These are phyloP conservation scores for Thraustotheca clavata DNA, from an alignment of 352 stramenopile genomes.

Conservation along the genomic window DNA sequence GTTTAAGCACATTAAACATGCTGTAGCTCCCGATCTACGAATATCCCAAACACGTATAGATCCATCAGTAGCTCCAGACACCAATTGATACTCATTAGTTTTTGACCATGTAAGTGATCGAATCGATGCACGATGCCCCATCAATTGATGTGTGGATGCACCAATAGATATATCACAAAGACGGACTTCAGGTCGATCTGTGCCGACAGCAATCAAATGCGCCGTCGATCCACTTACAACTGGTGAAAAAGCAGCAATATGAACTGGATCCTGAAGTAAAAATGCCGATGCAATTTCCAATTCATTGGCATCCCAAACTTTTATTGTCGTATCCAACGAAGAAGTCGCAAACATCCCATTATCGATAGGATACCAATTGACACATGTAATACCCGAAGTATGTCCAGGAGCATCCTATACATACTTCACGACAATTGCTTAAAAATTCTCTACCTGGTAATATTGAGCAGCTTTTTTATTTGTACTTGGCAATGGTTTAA, in stretches of 20 bases:
- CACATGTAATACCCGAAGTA: slow-evolving; percentile 50
- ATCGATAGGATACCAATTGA: slow-evolving; percentile 86
- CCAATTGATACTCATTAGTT: slow-evolving; percentile 59
- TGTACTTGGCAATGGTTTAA: background rate
- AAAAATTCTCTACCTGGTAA: slow-evolving; percentile 28
- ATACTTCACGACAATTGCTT: slow-evolving; percentile 5
- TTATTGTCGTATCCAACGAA: slow-evolving; percentile 55
- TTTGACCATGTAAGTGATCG: slow-evolving; percentile 70
- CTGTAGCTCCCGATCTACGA: slow-evolving; percentile 65
- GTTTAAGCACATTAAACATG: slow-evolving; percentile 76
- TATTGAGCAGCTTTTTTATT: background rate
- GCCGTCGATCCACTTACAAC: slow-evolving; percentile 34
- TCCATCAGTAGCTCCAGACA: slow-evolving; percentile 43
- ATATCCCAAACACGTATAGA: slow-evolving; percentile 84
- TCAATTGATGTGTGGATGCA: slow-evolving; percentile 49
- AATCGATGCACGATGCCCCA: slow-evolving; percentile 71
- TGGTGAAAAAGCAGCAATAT: slow-evolving; percentile 53
- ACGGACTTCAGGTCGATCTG: slow-evolving; percentile 45
- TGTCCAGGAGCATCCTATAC: slow-evolving; percentile 6
- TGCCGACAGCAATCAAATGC: slow-evolving; percentile 59
- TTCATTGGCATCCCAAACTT: slow-evolving; percentile 69
- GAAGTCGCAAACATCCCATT: slow-evolving; percentile 69
- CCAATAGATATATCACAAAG: slow-evolving; percentile 70
- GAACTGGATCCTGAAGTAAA: slow-evolving; percentile 50
- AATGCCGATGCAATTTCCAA: slow-evolving; percentile 61